phyloP scores from a whole-genome alignment of 176 grass and related monocot genomes.

The Triticum dicoccoides region DNA sequence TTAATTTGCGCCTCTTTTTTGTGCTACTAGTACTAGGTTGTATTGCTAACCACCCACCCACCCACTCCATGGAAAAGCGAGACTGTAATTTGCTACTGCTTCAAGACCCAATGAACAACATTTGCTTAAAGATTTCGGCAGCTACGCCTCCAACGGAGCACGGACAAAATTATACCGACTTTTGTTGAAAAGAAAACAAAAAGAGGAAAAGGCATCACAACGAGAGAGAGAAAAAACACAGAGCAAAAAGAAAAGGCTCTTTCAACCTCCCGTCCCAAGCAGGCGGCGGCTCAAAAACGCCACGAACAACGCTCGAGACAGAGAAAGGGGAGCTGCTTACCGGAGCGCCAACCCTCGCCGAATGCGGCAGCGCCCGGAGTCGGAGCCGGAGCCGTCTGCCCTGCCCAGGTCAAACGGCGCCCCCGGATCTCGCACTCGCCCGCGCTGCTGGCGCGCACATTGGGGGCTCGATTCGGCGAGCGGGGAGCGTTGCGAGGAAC shows the following conservation, averaged over 20 bases:
- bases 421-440: not conserved
- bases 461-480: conserved; percentile 3
- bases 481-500: not conserved
- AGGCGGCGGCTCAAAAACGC: not conserved
- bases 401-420: not conserved
- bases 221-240: not conserved
- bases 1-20: not conserved
- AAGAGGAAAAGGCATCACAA: no score
- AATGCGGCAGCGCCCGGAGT: not conserved
- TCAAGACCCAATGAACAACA: not conserved
- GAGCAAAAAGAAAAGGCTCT: not conserved
- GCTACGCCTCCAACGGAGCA: not conserved
- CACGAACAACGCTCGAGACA: not conserved
- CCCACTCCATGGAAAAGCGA: conserved; percentile 2
- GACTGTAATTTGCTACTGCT: not conserved
- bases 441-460: not conserved
- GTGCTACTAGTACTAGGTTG: not conserved
- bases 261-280: not conserved
- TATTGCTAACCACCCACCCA: not conserved
- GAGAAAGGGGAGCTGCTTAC: not conserved
- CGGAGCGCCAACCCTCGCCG: not conserved
- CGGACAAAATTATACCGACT: not conserved
- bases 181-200: not conserved
- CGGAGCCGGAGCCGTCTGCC: not conserved
- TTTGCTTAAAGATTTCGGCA: not conserved